These are phyloP conservation scores for Salix suchowensis DNA, from an alignment of 345 rosid species.

Conservation along the genomic window DNA sequence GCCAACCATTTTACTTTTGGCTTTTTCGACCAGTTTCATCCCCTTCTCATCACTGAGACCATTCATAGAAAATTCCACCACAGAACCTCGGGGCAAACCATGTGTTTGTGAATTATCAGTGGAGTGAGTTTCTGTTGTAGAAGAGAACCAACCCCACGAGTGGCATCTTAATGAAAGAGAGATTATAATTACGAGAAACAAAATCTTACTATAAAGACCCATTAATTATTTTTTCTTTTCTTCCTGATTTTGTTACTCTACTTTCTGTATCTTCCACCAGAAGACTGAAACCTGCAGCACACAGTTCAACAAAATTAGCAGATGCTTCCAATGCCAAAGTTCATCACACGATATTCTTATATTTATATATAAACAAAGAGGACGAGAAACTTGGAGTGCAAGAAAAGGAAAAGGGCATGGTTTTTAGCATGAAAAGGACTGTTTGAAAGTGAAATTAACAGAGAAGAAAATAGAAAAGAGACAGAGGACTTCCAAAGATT, in stretches of 20 bases:
- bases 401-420: background rate
- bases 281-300: background rate
- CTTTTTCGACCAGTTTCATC: conserved; percentile 41
- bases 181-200: conserved; percentile 25
- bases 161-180: conserved; percentile 27
- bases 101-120: background rate
- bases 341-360: background rate
- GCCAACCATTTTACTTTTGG: conserved; percentile 39
- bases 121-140: conserved; percentile 16
- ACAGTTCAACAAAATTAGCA: background rate
- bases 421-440: background rate
- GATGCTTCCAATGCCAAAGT: too few species aligned
- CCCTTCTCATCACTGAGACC: conserved; percentile 42
- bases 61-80: conserved; percentile 61
- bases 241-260: background rate
- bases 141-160: conserved; percentile 57
- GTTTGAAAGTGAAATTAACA: background rate
- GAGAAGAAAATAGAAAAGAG: background rate
- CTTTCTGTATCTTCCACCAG: background rate
- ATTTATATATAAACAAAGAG: background rate
- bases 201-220: conserved; percentile 11
- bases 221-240: background rate
- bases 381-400: background rate
- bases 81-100: conserved; percentile 11
- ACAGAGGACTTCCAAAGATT: too few species aligned